These are phyloP conservation scores for Cryphonectria parasitica DNA, from an alignment of 2,329 filamentous ascomycete genomes.

Conservation along the genomic window DNA sequence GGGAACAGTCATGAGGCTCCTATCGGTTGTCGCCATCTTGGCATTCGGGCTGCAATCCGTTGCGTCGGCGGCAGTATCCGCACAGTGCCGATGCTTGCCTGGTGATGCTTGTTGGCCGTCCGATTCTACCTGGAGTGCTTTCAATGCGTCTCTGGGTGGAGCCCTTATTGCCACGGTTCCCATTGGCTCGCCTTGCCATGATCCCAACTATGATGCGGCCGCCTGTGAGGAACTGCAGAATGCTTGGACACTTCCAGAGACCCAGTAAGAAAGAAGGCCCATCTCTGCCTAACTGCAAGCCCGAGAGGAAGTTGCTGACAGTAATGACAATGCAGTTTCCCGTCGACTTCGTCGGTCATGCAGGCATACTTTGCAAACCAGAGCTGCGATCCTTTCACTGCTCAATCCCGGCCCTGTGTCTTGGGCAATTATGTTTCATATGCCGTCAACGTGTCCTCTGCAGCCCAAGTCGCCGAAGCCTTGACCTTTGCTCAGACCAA, in stretches of 20 bases:
- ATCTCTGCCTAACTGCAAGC: not conserved
- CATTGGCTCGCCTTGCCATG: constrained; percentile 50
- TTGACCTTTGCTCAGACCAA: constrained; percentile 40
- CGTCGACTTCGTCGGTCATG: constrained; percentile 35
- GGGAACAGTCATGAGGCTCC: not conserved
- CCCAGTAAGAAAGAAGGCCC: constrained; percentile 37
- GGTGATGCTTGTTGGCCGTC: constrained; percentile 47
- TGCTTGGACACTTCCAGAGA: constrained; percentile 43
- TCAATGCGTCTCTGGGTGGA: constrained; percentile 55
- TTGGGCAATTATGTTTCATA: constrained; percentile 40
- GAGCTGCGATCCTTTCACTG: constrained; percentile 30
- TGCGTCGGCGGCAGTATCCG: constrained; percentile 41
- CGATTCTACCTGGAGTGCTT: constrained; percentile 43
- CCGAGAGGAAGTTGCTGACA: no score
- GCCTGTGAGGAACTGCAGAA: constrained; percentile 42
- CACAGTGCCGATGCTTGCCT: constrained; percentile 43
- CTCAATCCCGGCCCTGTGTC: constrained; percentile 37
- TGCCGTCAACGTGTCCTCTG: constrained; percentile 32
- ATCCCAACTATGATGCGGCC: constrained; percentile 42
- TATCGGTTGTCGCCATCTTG: not conserved
- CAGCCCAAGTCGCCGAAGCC: constrained; percentile 29
- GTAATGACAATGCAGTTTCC: constrained; percentile 29
- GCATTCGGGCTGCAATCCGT: not conserved
- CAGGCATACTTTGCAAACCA: constrained; percentile 38
- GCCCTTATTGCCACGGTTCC: constrained; percentile 53